A percentile compares a stretch with the other conserved stretches of the same genome.
phyloP scores from a whole-genome alignment of 2,329 filamentous ascomycete genomes.

The Amauroascus verrucosus region DNA sequence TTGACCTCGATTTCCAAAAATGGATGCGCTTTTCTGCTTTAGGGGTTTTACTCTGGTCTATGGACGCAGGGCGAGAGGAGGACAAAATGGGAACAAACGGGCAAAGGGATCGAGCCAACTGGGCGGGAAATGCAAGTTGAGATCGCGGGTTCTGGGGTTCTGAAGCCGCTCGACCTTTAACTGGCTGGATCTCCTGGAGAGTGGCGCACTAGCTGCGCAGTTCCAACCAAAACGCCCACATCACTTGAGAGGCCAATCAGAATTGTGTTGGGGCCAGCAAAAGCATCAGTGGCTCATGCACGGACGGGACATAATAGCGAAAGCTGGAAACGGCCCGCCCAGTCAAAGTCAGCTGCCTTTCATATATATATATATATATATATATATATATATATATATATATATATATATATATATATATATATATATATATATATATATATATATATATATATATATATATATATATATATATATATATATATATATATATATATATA shows the following conservation, averaged over 20 bases:
- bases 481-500: too few species aligned
- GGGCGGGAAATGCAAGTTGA: constrained; percentile 13
- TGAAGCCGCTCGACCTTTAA: constrained; percentile 10
- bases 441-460: too few species aligned
- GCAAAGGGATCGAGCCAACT: constrained; percentile 7
- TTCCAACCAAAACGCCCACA: constrained; percentile 2
- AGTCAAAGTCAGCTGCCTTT: not conserved
- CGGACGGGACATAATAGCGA: not conserved
- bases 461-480: too few species aligned
- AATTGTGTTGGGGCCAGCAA: not conserved
- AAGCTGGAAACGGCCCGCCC: not conserved
- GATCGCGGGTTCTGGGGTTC: constrained; percentile 13
- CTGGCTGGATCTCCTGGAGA: constrained; percentile 10
- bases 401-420: too few species aligned
- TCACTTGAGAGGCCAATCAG: not conserved
- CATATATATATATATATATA: not conserved
- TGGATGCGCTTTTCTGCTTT: constrained; percentile 7
- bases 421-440: too few species aligned
- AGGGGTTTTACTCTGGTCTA: not conserved
- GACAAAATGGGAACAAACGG: not conserved
- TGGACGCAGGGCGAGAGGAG: not conserved
- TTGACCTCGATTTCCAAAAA: constrained; percentile 8
- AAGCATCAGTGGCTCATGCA: constrained; percentile 5
- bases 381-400: too few species aligned
- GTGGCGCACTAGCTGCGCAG: constrained; percentile 2